A percentile compares a stretch with the other conserved stretches of the same genome.
Conservation (phyloP, 805 yeast genomes). For the Hanseniaspora guilliermondii region DNA sequence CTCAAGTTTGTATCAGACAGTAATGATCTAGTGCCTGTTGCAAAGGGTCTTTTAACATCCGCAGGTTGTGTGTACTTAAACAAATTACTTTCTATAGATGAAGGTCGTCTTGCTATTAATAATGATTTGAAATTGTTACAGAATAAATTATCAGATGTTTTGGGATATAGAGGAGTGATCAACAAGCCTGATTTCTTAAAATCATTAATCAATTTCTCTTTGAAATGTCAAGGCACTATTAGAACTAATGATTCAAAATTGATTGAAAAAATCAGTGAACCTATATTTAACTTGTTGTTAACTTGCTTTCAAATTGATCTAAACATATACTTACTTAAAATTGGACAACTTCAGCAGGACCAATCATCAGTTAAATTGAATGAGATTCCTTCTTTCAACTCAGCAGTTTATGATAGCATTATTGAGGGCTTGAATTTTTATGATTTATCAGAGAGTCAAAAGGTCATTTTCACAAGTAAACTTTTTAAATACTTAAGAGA, state of each 20-base stretch:
- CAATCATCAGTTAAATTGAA: slow-evolving; percentile 22
- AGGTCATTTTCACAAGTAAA: slow-evolving; percentile 16
- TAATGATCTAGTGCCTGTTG: slow-evolving; percentile 20
- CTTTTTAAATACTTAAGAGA: slow-evolving; percentile 24
- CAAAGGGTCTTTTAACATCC: slow-evolving; percentile 27
- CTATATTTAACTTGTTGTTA: slow-evolving; percentile 31
- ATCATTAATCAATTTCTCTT: slow-evolving; percentile 4
- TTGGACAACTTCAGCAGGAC: slow-evolving; percentile 26
- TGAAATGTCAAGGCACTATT: background rate
- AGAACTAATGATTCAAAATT: background rate
- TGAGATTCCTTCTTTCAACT: slow-evolving; percentile 25
- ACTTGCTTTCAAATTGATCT: slow-evolving; percentile 38
- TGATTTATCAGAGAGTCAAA: background rate
- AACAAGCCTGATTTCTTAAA: slow-evolving; percentile 8
- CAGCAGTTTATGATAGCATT: slow-evolving; percentile 16
- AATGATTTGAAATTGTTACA: slow-evolving; percentile 17
- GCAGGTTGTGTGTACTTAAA: slow-evolving; percentile 28
- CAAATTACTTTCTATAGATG: slow-evolving; percentile 17
- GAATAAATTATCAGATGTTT: slow-evolving; percentile 7
- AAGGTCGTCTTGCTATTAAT: slow-evolving; percentile 15
- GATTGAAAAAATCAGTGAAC: slow-evolving; percentile 14
- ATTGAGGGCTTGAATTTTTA: slow-evolving; percentile 2
- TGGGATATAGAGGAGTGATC: slow-evolving; percentile 9
- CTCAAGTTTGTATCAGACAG: slow-evolving; percentile 30
- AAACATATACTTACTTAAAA: slow-evolving; percentile 31